These are phyloP conservation scores for Porcisia hertigi DNA, from an alignment of 208 protist genomes.

Conservation along the genomic window DNA sequence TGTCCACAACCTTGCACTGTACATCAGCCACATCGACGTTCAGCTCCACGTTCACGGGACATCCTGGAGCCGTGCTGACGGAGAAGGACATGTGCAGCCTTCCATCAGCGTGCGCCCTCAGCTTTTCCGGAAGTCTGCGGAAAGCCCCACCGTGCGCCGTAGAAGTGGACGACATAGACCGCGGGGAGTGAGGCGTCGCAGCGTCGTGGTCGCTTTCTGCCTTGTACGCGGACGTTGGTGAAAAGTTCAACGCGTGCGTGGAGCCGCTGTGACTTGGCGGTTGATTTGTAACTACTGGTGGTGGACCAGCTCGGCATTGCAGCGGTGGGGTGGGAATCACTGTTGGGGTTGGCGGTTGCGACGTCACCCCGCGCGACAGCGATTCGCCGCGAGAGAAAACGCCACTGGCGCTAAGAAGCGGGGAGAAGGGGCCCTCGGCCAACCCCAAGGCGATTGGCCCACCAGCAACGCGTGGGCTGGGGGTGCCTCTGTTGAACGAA, in stretches of 20 bases:
- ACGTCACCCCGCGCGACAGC: slow-evolving; percentile 40
- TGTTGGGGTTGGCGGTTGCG: slow-evolving; percentile 23
- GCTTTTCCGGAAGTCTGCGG: slow-evolving; percentile 21
- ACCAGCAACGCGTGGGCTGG: slow-evolving; percentile 26
- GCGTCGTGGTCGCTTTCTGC: slow-evolving; percentile 23
- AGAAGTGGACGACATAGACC: slow-evolving; percentile 30
- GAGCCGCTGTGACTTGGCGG: slow-evolving; percentile 22
- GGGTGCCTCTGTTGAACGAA: slow-evolving; percentile 44
- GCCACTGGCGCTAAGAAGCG: slow-evolving; percentile 25
- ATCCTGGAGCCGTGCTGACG: slow-evolving; percentile 57
- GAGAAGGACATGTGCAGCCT: slow-evolving; percentile 74
- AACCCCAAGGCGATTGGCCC: slow-evolving; percentile 2
- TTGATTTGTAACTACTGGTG: slow-evolving; percentile 7
- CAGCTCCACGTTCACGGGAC: slow-evolving; percentile 68
- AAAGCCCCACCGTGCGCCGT: slow-evolving; percentile 33
- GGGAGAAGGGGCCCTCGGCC: slow-evolving; percentile 30
- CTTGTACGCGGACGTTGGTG: slow-evolving; percentile 21
- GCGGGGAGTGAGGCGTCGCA: slow-evolving; percentile 25
- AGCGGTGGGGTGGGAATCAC: slow-evolving; percentile 35
- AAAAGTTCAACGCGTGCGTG: slow-evolving; percentile 24
- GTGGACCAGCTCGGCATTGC: slow-evolving; percentile 12
- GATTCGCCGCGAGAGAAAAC: slow-evolving; percentile 47
- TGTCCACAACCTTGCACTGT: slow-evolving; percentile 74
- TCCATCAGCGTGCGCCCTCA: slow-evolving; percentile 57
- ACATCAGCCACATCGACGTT: slow-evolving; percentile 78